phyloP scores from a whole-genome alignment of 2,329 filamentous ascomycete genomes.

The Purpureocillium takamizusanense region DNA sequence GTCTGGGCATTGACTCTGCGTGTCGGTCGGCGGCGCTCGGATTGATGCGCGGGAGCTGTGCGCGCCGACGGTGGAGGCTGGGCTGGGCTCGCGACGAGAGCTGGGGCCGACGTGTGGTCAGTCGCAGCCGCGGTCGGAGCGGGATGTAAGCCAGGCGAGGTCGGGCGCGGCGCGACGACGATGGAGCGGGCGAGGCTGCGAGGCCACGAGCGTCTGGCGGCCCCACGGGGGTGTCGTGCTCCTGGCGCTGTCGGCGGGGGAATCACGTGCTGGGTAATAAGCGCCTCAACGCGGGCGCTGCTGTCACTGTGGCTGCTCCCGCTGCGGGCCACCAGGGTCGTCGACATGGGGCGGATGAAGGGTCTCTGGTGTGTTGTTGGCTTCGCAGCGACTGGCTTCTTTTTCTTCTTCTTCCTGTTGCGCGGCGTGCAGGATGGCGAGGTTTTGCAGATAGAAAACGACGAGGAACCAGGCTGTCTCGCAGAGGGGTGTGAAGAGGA shows the following conservation, averaged over 20 bases:
- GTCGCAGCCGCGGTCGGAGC: slow-evolving; percentile 17
- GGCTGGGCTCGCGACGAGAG: background rate
- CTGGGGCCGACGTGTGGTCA: slow-evolving; percentile 14
- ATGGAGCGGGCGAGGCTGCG: slow-evolving; percentile 7
- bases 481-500: too few relatives aligned
- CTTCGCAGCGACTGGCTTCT: too few relatives aligned
- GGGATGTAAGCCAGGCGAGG: slow-evolving; percentile 20
- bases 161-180: slow-evolving; percentile 10
- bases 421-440: too few relatives aligned
- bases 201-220: background rate
- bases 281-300: too few relatives aligned
- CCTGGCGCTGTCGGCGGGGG: background rate
- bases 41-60: too few relatives aligned
- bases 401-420: too few relatives aligned
- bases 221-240: slow-evolving; percentile 2
- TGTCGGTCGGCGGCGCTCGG: background rate
- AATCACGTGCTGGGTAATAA: slow-evolving; percentile 9
- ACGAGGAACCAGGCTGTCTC: too few relatives aligned
- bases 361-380: too few relatives aligned
- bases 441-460: too few relatives aligned
- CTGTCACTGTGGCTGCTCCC: background rate
- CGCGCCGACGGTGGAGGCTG: background rate
- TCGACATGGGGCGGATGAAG: background rate
- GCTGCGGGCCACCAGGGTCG: too few relatives aligned
- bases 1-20: slow-evolving; percentile 22